Base-by-base conservation (phyloP, 2,329 filamentous ascomycete species). In the Colletotrichum falcatum region DNA sequence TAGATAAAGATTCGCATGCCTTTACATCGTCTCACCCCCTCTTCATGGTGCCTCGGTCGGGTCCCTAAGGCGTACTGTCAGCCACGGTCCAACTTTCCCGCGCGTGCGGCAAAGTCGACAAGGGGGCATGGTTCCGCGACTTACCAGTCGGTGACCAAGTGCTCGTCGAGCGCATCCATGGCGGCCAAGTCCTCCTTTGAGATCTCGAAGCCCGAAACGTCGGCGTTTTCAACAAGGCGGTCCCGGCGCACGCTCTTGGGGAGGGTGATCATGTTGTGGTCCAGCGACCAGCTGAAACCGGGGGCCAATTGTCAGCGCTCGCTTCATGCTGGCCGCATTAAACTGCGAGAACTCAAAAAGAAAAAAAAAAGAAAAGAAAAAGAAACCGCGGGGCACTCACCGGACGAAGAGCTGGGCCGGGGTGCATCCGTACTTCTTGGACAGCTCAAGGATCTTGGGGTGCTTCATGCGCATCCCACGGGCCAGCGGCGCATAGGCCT, bases 401-500 rank as follows among this genome's bases (percentile, higher is more conserved):
- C 81, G 82, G 56, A 97, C 86, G 78, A 96, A 82, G 44, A 97
- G 81, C 79, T 96, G 93, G 4, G 90, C 92, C 1, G 90, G 87
- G 0, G 90, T 91, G 78, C 91, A 93, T 0, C 79, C 80, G 79
- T 96, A 93, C 78, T 92, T 92, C 76, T 87, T 85, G 4, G 91
- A 85, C 33, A 96, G 77, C 18, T 84, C 79, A 2, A 86, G 79
- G 73, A 96, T 87, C 2, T 83, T 87, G 0, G 89, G 88, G 74
- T 96, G 88, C 58, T 84, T 86, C 86, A 96, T 91, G 23, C 92
- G 85, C 80, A 91, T 83, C 0, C 88, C 92, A 61, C 92, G 86
- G 3, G 90, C 93, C 3, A 96, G 86, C 7, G 94, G 94, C 8
- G 92, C 92, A 74, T 96, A 97, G 0, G 94, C 93, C 80, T 96